Evolutionary conservation across 2,329 filamentous ascomycete genomes (phyloP), one percentile per base, ranked within the genome.

Genomic region (Torrubiellomyces zombiae): DNA sequence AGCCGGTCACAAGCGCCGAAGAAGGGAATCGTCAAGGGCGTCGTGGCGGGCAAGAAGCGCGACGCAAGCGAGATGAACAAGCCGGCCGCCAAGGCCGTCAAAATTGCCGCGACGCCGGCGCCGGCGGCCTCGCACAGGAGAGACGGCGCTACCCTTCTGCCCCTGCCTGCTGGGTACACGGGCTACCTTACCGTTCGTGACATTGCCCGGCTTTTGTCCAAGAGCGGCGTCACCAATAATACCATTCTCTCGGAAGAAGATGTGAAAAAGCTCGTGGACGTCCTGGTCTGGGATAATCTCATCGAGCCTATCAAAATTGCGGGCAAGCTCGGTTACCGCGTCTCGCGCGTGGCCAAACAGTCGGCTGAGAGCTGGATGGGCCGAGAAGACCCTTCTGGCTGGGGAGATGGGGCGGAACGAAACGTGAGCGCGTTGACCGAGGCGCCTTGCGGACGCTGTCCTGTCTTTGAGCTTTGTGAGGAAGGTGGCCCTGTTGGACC

Each of bases 401-500:
- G 44, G 13, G 44, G 48, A 18, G 49, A 43, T 5, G 58, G 51
- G 4, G 58, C 38, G 28, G 56, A 58, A 25, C 50, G 56, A 10
- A 53, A 53, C 26, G 42, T 62, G 36, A 92, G 85, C 38, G 79
- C 79, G 4, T 70, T 86, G 36, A 91, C 80, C 2, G 83, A 94
- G 48, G 75, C 77, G 3, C 89, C 89, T 1, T 98, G 89, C 48
- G 85, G 86, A 2, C 65, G 72, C 28, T 98, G 89, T 49, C 89
- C 89, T 0, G 86, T 94, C 3, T 93, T 93, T 46, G 77, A 89
- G 29, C 63, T 95, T 2, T 98, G 89, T 46, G 77, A 81, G 36
- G 81, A 92, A 32, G 83, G 82, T 6, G 86, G 86, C 0, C 81
- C 83, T 0, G 82, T 98, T 13, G 91, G 76, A 40, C 81, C 86